Evolutionary conservation across 2,329 filamentous ascomycete species (phyloP), one percentile per base, ranked within the genome.

Genomic region (Pseudohalonectria lignicola): DNA sequence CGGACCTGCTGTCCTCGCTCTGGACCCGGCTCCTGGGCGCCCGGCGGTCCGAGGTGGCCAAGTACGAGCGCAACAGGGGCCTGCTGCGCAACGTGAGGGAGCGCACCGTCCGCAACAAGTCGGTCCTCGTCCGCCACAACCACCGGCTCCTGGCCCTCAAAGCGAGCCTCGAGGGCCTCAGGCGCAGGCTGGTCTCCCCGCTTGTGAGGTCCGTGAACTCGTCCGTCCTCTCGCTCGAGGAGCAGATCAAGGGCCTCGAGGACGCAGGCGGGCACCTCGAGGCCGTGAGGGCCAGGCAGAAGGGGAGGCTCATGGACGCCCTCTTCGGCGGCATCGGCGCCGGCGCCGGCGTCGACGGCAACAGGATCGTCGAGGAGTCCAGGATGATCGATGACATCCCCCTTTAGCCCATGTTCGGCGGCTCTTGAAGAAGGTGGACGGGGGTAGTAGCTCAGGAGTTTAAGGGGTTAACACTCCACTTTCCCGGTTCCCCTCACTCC

Each of bases 51-150:
- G 73, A 81, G 47, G 69, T 94, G n/a, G 75, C 77, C 53, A 95
- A 95, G 58, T 95, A 87, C 59, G 86, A 94, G 57, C 86, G 84
- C 61, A 96, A 96, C 66, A 81, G 82, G 44, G 71, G 78, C 36
- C 69, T 95, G 1, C 74, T 96, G 18, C 74, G 71, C 36, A 82
- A 81, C 46, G 82, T 96, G 40, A 79, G 87, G 45, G 76, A 82
- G 41, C 83, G 82, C 50, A 94, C 88, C 2, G 78, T 94, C 18
- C 75, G 77, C 43, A 94, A 95, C 63, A 95, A 95, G 61, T 76
- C 79, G 45, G 72, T 93, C 26, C 71, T 96, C 8, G 77, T 92
- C 46, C 82, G 87, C 50, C 88, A 95, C 59, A 92, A 93, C 50
- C 78, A 82, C 43, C 82, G 84, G 44, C 73, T 96, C 29, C 69